Conservation (phyloP, 2,329 filamentous ascomycete species). For the Fusarium sp. region DNA sequence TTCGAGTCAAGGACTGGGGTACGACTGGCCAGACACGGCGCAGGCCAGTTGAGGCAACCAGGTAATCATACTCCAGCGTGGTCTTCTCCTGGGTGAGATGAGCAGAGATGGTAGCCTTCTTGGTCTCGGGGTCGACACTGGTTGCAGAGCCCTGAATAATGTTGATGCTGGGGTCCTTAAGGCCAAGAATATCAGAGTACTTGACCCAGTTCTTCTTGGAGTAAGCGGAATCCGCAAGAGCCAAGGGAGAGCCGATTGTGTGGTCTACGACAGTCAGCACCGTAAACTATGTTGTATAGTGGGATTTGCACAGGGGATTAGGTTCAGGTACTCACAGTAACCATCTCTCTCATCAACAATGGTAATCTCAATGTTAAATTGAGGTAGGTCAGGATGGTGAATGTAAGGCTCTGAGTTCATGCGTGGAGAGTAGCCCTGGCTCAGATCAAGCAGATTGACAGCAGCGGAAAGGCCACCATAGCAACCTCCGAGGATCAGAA, state of each 20-base stretch:
- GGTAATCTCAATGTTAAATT: slow-evolving; percentile 74
- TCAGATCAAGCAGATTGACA: slow-evolving; percentile 75
- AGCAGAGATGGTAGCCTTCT: slow-evolving; percentile 69
- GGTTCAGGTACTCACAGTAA: slow-evolving; percentile 70
- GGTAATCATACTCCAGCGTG: slow-evolving; percentile 75
- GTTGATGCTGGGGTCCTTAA: slow-evolving; percentile 72
- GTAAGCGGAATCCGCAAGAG: slow-evolving; percentile 73
- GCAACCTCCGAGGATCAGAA: slow-evolving; percentile 78
- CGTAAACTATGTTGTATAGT: not conserved
- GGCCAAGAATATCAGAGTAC: slow-evolving; percentile 74
- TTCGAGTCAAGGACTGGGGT: slow-evolving; percentile 72
- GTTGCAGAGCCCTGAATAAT: slow-evolving; percentile 75
- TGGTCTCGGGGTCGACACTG: slow-evolving; percentile 69
- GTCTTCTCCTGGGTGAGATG: slow-evolving; percentile 57
- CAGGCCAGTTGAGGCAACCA: slow-evolving; percentile 79
- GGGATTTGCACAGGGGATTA: not conserved
- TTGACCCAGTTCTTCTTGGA: slow-evolving; percentile 77
- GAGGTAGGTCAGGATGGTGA: slow-evolving; percentile 58
- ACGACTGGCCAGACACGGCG: slow-evolving; percentile 79
- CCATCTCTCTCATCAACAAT: slow-evolving; percentile 85
- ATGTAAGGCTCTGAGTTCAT: slow-evolving; percentile 53
- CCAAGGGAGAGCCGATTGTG: slow-evolving; percentile 80
- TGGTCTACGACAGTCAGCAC: slow-evolving; percentile 66
- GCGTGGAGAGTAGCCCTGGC: slow-evolving; percentile 67
- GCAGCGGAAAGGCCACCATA: slow-evolving; percentile 78